Conservation (phyloP, 2,329 filamentous ascomycete species). For the Alternaria arbusti region DNA sequence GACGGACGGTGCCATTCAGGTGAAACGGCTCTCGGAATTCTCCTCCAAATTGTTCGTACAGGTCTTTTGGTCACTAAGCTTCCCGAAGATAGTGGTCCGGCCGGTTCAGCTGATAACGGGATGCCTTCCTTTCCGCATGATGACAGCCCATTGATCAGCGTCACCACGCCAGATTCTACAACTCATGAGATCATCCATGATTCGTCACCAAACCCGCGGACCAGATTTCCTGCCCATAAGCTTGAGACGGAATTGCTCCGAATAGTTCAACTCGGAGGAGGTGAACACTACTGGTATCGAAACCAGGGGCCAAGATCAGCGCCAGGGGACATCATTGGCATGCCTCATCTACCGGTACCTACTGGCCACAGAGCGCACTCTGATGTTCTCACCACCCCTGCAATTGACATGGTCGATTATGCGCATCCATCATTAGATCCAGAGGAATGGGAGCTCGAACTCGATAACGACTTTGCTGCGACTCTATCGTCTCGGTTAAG, state of each 20-base stretch:
- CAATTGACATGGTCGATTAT: background rate
- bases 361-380: background rate
- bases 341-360: background rate
- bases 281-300: background rate
- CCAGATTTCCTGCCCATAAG: too few species aligned
- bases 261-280: too few species aligned
- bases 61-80: conserved; percentile 1
- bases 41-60: conserved; percentile 5
- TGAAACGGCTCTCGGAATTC: conserved; percentile 1
- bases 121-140: too few species aligned
- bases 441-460: background rate
- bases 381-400: too few species aligned
- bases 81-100: too few species aligned
- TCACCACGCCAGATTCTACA: too few species aligned
- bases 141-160: too few species aligned
- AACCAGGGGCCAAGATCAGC: background rate
- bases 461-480: background rate
- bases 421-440: background rate
- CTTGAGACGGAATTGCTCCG: too few species aligned
- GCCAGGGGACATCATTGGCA: background rate
- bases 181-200: too few species aligned
- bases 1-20: background rate
- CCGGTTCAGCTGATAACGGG: too few species aligned
- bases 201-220: too few species aligned
- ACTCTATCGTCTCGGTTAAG: background rate